A percentile compares a stretch with the other conserved stretches of the same genome.
Conservation (phyloP, 2,329 filamentous ascomycete species). For the Sporothrix sp. region DNA sequence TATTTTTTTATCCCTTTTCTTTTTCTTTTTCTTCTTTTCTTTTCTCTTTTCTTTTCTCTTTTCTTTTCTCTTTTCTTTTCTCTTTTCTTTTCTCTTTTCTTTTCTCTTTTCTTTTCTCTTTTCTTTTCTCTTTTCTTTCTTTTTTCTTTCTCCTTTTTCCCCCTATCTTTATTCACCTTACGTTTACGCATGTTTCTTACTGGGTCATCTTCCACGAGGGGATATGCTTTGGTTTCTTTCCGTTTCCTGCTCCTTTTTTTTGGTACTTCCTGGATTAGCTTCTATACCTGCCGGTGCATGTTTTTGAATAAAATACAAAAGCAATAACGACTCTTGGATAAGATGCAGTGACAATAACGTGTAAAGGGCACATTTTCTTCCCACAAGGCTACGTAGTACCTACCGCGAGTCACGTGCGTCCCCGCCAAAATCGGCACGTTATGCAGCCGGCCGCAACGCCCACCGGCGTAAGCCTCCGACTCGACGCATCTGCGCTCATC, state of each 20-base stretch:
- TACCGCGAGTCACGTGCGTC: constrained; percentile 3
- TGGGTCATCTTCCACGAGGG: no score
- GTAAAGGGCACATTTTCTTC: no score
- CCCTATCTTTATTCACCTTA: no score
- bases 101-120: background rate
- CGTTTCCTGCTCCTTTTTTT: background rate
- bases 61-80: background rate
- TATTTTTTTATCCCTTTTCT: background rate
- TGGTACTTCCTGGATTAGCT: background rate
- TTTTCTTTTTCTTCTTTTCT: background rate
- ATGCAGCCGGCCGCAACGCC: no score
- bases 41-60: background rate
- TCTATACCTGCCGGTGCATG: background rate
- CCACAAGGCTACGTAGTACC: no score
- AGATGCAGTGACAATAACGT: no score
- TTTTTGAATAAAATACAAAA: background rate
- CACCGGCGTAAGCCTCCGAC: no score
- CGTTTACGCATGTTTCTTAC: no score
- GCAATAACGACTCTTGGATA: background rate
- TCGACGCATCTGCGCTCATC: no score
- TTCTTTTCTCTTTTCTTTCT: no score
- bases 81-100: background rate
- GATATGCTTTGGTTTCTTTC: background rate
- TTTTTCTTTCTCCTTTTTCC: no score
- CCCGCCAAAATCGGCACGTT: background rate